A percentile compares a stretch with the other conserved stretches of the same genome.
These are phyloP conservation scores for Amesomyces nigricolor DNA, from an alignment of 2,329 filamentous ascomycete genomes.

Conservation along the genomic window DNA sequence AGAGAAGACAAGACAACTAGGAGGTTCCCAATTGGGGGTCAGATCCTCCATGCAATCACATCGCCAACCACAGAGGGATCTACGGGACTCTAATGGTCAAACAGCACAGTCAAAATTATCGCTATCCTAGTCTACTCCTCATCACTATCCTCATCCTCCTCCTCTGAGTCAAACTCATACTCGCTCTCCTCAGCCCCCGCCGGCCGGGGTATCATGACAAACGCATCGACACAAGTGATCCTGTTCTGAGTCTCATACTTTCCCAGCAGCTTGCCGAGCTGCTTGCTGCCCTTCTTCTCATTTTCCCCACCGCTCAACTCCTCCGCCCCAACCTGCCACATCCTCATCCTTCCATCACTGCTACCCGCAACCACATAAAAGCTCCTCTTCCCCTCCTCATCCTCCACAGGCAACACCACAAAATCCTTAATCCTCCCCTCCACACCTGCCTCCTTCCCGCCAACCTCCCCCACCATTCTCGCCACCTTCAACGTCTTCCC, in stretches of 20 bases:
- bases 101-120: not conserved
- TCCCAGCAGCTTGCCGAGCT: conserved; percentile 62
- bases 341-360: conserved; percentile 77
- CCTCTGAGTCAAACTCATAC: conserved; percentile 40
- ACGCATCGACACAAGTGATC: conserved; percentile 82
- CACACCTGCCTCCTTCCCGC: conserved; percentile 64
- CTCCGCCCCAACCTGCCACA: conserved; percentile 59
- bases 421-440: conserved; percentile 83
- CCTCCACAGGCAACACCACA: conserved; percentile 49
- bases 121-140: conserved; percentile 13
- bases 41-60: too few species aligned
- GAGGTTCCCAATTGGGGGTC: too few species aligned
- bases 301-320: conserved; percentile 35
- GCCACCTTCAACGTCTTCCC: conserved; percentile 47
- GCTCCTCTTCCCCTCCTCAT: conserved; percentile 38
- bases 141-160: conserved; percentile 31
- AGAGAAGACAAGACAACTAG: too few species aligned
- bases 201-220: conserved; percentile 70
- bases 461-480: conserved; percentile 68
- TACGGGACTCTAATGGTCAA: not conserved
- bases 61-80: too few species aligned
- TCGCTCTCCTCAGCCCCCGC: conserved; percentile 57
- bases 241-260: conserved; percentile 80
- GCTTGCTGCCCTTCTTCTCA: conserved; percentile 25
- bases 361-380: conserved; percentile 64